These are phyloP conservation scores for Monascus ruber DNA, from an alignment of 2,329 filamentous ascomycete species.

Conservation along the genomic window DNA sequence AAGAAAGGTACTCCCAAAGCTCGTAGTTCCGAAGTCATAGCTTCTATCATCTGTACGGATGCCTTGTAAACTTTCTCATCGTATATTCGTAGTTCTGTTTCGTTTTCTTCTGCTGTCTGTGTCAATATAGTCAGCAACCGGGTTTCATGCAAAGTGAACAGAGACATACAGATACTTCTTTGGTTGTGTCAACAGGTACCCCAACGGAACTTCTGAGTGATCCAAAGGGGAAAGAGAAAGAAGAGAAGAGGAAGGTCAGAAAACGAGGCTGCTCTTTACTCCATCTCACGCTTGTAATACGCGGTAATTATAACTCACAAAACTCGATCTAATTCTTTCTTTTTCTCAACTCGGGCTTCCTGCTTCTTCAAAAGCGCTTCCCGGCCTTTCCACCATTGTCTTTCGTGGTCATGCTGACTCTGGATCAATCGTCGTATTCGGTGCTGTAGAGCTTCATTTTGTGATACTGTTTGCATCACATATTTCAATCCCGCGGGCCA, in stretches of 20 bases:
- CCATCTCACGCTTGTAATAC: not conserved
- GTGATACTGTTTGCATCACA: conserved; percentile 39
- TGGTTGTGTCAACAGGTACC: conserved; percentile 23
- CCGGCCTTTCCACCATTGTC: conserved; percentile 48
- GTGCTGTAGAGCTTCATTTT: conserved; percentile 33
- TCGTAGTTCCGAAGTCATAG: conserved; percentile 45
- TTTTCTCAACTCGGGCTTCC: conserved; percentile 39
- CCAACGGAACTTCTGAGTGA: conserved; percentile 34
- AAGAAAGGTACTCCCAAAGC: conserved; percentile 52
- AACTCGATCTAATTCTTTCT: conserved; percentile 43
- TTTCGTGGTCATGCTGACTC: conserved; percentile 52
- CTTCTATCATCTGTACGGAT: conserved; percentile 47
- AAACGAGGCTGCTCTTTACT: not conserved
- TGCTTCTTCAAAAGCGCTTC: conserved; percentile 43
- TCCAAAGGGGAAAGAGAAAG: too few species aligned
- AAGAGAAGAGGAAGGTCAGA: too few species aligned
- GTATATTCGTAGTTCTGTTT: conserved; percentile 46
- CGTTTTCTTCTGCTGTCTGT: conserved; percentile 37
- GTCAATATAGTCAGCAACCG: conserved; percentile 1
- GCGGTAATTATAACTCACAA: conserved; percentile 30
- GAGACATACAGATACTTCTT: conserved; percentile 19
- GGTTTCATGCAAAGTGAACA: not conserved
- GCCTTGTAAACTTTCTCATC: conserved; percentile 53
- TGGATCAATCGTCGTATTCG: conserved; percentile 48
- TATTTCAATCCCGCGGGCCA: conserved; percentile 42